These are phyloP conservation scores for Pythium graminicola DNA, from an alignment of 352 stramenopile genomes.

Conservation along the genomic window DNA sequence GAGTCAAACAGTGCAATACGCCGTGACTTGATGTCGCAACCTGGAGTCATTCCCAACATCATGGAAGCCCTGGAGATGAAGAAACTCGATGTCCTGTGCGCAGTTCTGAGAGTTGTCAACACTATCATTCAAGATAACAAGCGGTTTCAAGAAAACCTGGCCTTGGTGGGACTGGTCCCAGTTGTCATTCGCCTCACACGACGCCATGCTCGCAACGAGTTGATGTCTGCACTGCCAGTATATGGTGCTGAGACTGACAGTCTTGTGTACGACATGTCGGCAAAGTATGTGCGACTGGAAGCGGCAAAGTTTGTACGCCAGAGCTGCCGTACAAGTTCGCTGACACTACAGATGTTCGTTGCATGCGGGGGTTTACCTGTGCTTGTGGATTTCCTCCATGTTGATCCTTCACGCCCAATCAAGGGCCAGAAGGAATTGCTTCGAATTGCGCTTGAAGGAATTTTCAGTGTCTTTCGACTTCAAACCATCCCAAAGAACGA, in stretches of 20 bases:
- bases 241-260: neutral
- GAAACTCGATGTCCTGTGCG: slow-evolving; percentile 79
- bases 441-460: slow-evolving; percentile 85
- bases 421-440: slow-evolving; percentile 51
- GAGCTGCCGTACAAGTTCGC: slow-evolving; percentile 79
- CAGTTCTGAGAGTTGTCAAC: slow-evolving; percentile 85
- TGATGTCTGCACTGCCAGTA: neutral
- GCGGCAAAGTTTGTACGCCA: slow-evolving; percentile 85
- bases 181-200: slow-evolving; percentile 88
- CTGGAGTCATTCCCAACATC: slow-evolving; percentile 89
- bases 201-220: slow-evolving; percentile 18
- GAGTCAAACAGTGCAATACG: slow-evolving; percentile 62
- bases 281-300: slow-evolving; percentile 64
- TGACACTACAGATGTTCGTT: slow-evolving; percentile 92
- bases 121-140: slow-evolving; percentile 88
- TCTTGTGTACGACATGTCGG: slow-evolving; percentile 25
- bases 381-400: slow-evolving; percentile 73
- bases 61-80: slow-evolving; percentile 92
- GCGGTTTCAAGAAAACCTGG: slow-evolving; percentile 89
- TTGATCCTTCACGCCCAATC: slow-evolving; percentile 23
- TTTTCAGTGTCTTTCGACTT: slow-evolving; percentile 87
- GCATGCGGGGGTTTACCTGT: slow-evolving; percentile 85
- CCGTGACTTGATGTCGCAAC: slow-evolving; percentile 83
- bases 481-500: slow-evolving; percentile 91
- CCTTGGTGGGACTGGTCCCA: slow-evolving; percentile 84